phyloP scores from a whole-genome alignment of 2,329 filamentous ascomycete genomes.

The Neodidymelliopsis sp. region DNA sequence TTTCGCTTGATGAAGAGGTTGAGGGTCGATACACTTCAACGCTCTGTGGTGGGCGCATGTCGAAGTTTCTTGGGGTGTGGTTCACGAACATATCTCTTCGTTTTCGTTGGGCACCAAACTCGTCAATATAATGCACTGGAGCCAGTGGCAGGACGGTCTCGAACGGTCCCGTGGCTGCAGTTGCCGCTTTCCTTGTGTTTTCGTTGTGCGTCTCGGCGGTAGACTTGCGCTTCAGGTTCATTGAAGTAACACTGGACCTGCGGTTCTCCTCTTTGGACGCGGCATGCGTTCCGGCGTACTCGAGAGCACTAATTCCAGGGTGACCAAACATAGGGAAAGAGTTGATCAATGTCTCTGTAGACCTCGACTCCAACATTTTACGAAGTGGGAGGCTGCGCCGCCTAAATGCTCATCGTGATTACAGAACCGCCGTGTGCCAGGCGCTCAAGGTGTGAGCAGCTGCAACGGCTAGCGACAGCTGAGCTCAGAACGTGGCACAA shows the following conservation, averaged over 20 bases:
- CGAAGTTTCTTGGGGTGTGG: slow-evolving; percentile 43
- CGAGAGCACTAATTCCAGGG: slow-evolving; percentile 43
- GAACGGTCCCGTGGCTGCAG: slow-evolving; percentile 20
- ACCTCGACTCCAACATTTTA: slow-evolving; percentile 26
- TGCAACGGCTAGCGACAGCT: slow-evolving; percentile 20
- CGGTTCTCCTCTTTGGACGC: slow-evolving; percentile 22
- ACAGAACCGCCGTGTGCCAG: slow-evolving; percentile 17
- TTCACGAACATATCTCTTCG: slow-evolving; percentile 44
- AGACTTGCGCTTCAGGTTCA: slow-evolving; percentile 31
- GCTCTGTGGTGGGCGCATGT: slow-evolving; percentile 28
- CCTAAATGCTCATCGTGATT: slow-evolving; percentile 23
- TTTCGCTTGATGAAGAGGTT: slow-evolving; percentile 27
- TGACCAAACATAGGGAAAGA: slow-evolving; percentile 44
- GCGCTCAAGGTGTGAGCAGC: slow-evolving; percentile 14
- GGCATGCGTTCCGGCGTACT: slow-evolving; percentile 37
- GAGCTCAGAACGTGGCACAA: slow-evolving; percentile 33
- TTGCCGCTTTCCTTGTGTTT: slow-evolving; percentile 22
- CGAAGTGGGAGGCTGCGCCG: slow-evolving; percentile 18
- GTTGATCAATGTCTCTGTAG: slow-evolving; percentile 32
- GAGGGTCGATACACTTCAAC: slow-evolving; percentile 28
- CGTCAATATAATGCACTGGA: slow-evolving; percentile 29
- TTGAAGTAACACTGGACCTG: slow-evolving; percentile 24
- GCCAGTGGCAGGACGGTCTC: slow-evolving; percentile 18
- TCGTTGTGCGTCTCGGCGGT: slow-evolving; percentile 28
- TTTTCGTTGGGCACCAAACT: slow-evolving; percentile 33